Evolutionary conservation across 768 basidiomycete genomes (phyloP), one percentile per base, ranked within the genome.

Genomic region (Pisolithus albus): DNA sequence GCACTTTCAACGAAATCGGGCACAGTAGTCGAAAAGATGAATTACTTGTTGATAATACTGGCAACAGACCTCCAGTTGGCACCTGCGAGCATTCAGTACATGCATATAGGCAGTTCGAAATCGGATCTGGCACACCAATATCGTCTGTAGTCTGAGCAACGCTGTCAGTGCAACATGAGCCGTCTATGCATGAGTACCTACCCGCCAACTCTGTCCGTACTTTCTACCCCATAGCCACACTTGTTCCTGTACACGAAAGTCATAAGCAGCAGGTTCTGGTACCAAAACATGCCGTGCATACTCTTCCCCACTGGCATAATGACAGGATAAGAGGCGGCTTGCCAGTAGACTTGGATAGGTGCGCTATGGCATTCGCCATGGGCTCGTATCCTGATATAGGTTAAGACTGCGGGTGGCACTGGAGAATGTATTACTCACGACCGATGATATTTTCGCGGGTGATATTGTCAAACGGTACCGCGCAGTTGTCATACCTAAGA

Each of bases 261-360:
- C n/a, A 38, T 56, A 21, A 61, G 43, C 5, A n/a, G 9, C 41
- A 19, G 32, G 37, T 1, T 45, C 30, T 2, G n/a, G 23, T 4
- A 1, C 36, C 24, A 34, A 10, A n/a, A 15, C 21, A 7, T 13
- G 28, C 16, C 38, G 26, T 36, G 13, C 73, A 59, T 62, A 85
- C 84, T 59, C 75, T 68, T 43, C 84, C 84, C 84, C 84, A 86
- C 58, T 84, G 74, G 61, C 84, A 86, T 16, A 86, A 60, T 16
- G 83, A 84, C 54, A 81, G 73, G 37, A 82, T 62, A 24, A 86
- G 61, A 3, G 84, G 80, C 0, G 78, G 71, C 47, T 75, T 80
- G 1, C 77, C 76, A 5, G 77, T 73, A 6, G 62, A 58, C 54
- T 72, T 61, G 26, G 79, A 71, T 13, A 82, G 68, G 38, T 75